phyloP scores from a whole-genome alignment of 1,284 basidiomycete genomes.

The Schizophyllum commune region DNA sequence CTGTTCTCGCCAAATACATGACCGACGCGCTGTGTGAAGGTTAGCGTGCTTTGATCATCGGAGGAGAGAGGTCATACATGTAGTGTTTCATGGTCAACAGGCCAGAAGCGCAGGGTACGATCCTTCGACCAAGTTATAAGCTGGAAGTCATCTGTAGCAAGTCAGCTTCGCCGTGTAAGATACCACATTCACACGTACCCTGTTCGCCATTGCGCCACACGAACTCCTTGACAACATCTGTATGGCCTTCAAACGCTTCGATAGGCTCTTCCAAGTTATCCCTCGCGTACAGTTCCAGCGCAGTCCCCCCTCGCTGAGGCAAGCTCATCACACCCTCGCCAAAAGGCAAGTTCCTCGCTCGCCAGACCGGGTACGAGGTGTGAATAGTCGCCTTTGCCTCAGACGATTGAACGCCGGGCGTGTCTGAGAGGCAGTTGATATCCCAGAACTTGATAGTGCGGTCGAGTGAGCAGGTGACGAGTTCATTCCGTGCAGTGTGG shows the following conservation, averaged over 20 bases:
- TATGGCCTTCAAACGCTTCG: conserved; percentile 81
- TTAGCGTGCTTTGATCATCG: neutral
- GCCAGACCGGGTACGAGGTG: conserved; percentile 89
- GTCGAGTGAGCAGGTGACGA: conserved; percentile 90
- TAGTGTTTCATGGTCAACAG: conserved; percentile 67
- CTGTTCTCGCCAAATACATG: neutral
- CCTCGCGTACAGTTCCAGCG: conserved; percentile 78
- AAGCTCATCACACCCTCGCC: conserved; percentile 85
- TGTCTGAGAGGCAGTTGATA: conserved; percentile 25
- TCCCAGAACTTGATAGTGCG: conserved; percentile 88
- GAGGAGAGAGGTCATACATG: conserved; percentile 32
- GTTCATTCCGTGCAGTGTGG: conserved; percentile 59
- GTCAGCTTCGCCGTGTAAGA: neutral
- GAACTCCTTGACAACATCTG: conserved; percentile 95
- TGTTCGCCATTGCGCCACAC: conserved; percentile 70
- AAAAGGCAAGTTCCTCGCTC: conserved; percentile 89
- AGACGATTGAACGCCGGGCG: conserved; percentile 4
- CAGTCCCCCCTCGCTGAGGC: conserved; percentile 83
- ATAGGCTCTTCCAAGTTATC: conserved; percentile 38
- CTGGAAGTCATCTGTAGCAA: conserved; percentile 63
- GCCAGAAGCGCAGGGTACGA: conserved; percentile 89
- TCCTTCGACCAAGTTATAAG: conserved; percentile 98
- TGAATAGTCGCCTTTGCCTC: conserved; percentile 54
- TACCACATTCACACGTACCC: too few relatives aligned
- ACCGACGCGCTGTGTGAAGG: neutral